Evolutionary conservation across 164 flowering plant genomes (phyloP), one percentile per base, ranked within the genome.

Genomic region (Buxus sempervirens): DNA sequence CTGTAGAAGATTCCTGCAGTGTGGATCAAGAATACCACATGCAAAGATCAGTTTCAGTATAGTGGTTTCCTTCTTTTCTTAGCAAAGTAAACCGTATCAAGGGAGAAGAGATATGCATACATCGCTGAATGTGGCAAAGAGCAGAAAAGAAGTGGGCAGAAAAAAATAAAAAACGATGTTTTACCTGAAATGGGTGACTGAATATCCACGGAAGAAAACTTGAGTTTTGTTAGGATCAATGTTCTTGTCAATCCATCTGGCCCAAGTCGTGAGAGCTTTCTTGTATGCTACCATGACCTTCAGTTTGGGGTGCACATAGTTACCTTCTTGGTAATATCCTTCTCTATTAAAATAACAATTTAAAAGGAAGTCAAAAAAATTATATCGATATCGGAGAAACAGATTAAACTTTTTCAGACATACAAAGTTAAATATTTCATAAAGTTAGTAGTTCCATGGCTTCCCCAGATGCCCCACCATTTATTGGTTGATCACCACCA

Each of bases 301-400:
- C 25, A 88, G 85, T 63, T 84, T 80, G 20, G 85, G 87, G 72
- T 88, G 75, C 23, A 90, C 91, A 77, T 83, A 60, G 64, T 82
- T 81, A 28, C 95, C 96, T 85, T 93, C 98, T 73, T 90, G 96
- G 71, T 93, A 90, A 78, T 90, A 93, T 68, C 85, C 82, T 76
- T 85, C 90, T 63, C 96, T 93, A 81, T 16, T 41, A 59, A 63
- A 72, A 63, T 19, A 64, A 68, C 58, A 24, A 14, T 0, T 15
- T 38, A 62, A 45, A 36, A 65, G 7, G 38, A 32, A 32, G 7
- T 3, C 38, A 32, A 7, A 12, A 41, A 56, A 25, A n/a, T n/a
- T 32, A 32, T 32, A 32, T 7, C 3, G 7, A 32, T n/a, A n/a
- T n/a, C n/a, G n/a, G n/a, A n/a, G n/a, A n/a, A n/a, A n/a, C n/a